Evolutionary conservation across 2,329 filamentous ascomycete genomes (phyloP).

Genomic region (Clonostachys chloroleuca): DNA sequence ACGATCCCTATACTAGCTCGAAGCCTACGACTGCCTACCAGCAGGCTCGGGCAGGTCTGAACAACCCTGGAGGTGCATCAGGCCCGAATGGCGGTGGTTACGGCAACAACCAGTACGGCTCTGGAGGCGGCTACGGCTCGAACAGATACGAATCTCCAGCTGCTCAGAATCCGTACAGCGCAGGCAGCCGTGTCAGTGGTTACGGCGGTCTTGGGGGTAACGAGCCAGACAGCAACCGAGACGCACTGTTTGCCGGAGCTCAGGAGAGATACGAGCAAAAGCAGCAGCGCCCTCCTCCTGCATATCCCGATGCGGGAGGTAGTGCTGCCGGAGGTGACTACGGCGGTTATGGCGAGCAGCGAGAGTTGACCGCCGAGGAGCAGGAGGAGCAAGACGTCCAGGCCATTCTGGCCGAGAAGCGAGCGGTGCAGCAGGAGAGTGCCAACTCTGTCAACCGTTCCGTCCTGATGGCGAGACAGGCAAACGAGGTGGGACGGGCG

Average conservation of each 20-base stretch:
- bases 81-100: slow-evolving; percentile 39
- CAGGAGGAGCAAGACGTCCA: slow-evolving; percentile 69
- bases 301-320: slow-evolving; percentile 1
- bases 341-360: slow-evolving; percentile 60
- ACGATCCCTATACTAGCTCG: slow-evolving; percentile 49
- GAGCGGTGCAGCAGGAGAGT: slow-evolving; percentile 75
- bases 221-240: slow-evolving; percentile 48
- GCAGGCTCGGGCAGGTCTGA: slow-evolving; percentile 30
- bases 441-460: slow-evolving; percentile 30
- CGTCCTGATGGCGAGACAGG: slow-evolving; percentile 36
- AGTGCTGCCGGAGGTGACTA: slow-evolving; percentile 19
- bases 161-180: slow-evolving; percentile 17
- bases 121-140: slow-evolving; percentile 42
- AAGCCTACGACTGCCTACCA: slow-evolving; percentile 40
- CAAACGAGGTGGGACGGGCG: slow-evolving; percentile 55
- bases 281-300: slow-evolving; percentile 10
- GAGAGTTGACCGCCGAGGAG: slow-evolving; percentile 78
- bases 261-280: slow-evolving; percentile 41
- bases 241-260: slow-evolving; percentile 59
- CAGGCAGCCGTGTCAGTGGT: slow-evolving; percentile 31
- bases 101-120: slow-evolving; percentile 48
- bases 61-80: slow-evolving; percentile 19
- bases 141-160: slow-evolving; percentile 43
- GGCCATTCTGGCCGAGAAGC: slow-evolving; percentile 45
- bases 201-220: slow-evolving; percentile 55